Evolutionary conservation across 2,329 filamentous ascomycete species (phyloP).

Genomic region (Cytospora chrysosperma): DNA sequence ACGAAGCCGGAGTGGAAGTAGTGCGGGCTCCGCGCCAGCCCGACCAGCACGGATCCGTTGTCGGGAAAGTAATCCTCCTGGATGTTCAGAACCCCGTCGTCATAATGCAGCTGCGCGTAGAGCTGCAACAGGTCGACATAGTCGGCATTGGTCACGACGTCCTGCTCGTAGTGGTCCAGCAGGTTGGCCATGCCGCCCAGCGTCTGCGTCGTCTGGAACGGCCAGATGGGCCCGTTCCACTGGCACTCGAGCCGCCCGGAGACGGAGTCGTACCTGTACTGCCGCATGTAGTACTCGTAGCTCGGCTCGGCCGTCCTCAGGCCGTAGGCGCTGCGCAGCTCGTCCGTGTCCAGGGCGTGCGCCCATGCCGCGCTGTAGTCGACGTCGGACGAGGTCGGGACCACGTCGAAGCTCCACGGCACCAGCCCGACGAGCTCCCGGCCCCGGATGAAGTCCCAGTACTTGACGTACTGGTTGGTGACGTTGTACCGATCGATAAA

Average conservation of each 20-base stretch:
- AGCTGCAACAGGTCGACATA: constrained; percentile 38
- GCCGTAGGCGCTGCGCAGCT: constrained; percentile 29
- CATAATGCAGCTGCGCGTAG: constrained; percentile 42
- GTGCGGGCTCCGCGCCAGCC: constrained; percentile 41
- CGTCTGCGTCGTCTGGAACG: constrained; percentile 43
- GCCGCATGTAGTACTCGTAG: constrained; percentile 45
- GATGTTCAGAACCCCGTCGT: constrained; percentile 36
- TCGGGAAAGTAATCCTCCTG: constrained; percentile 45
- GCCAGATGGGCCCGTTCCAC: constrained; percentile 46
- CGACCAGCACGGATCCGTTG: constrained; percentile 41
- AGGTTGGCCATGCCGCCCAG: constrained; percentile 42
- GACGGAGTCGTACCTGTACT: constrained; percentile 40
- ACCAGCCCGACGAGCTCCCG: constrained; percentile 44
- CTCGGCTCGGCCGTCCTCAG: constrained; percentile 43
- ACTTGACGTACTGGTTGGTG: constrained; percentile 38
- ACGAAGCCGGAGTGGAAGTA: constrained; percentile 47
- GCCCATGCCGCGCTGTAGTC: constrained; percentile 38
- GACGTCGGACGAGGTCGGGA: constrained; percentile 35
- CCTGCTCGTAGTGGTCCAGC: constrained; percentile 40
- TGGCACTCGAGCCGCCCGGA: constrained; percentile 38
- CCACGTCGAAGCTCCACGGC: constrained; percentile 43
- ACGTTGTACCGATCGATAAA: constrained; percentile 44
- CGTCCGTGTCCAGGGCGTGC: constrained; percentile 36
- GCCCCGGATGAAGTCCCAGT: constrained; percentile 41
- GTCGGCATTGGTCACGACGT: constrained; percentile 32